These are phyloP conservation scores for Calonectria pteridis DNA, from an alignment of 2,329 filamentous ascomycete species.

Conservation along the genomic window DNA sequence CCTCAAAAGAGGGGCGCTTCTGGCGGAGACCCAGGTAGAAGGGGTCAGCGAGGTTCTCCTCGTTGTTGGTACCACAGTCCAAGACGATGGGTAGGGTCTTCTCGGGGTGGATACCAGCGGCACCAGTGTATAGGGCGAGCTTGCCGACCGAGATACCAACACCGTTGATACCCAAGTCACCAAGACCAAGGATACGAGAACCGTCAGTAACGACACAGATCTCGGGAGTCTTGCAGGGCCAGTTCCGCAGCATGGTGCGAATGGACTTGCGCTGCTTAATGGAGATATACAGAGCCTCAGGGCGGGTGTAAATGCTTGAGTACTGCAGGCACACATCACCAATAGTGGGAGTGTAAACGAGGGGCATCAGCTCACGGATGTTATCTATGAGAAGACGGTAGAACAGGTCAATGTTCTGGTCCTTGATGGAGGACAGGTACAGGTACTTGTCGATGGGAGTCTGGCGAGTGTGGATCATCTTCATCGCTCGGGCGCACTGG, in stretches of 20 bases:
- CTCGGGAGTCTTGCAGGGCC: slow-evolving; percentile 89
- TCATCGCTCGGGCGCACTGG: slow-evolving; percentile 76
- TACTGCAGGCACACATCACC: slow-evolving; percentile 97
- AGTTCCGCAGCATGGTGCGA: slow-evolving; percentile 89
- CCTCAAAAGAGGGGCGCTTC: slow-evolving; percentile 80
- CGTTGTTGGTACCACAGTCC: slow-evolving; percentile 76
- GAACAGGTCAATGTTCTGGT: slow-evolving; percentile 83
- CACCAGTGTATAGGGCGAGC: slow-evolving; percentile 93
- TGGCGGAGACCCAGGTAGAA: slow-evolving; percentile 92
- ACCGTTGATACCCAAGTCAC: slow-evolving; percentile 95
- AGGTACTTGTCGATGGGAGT: slow-evolving; percentile 86
- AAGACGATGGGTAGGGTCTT: slow-evolving; percentile 82
- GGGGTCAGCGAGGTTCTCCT: slow-evolving; percentile 74
- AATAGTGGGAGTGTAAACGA: slow-evolving; percentile 91
- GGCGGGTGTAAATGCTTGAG: slow-evolving; percentile 94
- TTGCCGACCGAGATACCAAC: slow-evolving; percentile 99
- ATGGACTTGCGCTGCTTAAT: slow-evolving; percentile 95
- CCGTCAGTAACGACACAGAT: slow-evolving; percentile 98
- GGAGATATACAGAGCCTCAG: slow-evolving; percentile 96
- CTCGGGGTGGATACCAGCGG: slow-evolving; percentile 91
- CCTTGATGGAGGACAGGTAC: slow-evolving; percentile 82
- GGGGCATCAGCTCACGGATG: slow-evolving; percentile 81
- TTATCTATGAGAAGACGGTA: slow-evolving; percentile 85
- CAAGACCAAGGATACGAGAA: slow-evolving; percentile 90
- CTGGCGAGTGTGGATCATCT: slow-evolving; percentile 77